These are phyloP conservation scores for Amanita subjunquillea DNA, from an alignment of 768 basidiomycete genomes.

Conservation along the genomic window DNA sequence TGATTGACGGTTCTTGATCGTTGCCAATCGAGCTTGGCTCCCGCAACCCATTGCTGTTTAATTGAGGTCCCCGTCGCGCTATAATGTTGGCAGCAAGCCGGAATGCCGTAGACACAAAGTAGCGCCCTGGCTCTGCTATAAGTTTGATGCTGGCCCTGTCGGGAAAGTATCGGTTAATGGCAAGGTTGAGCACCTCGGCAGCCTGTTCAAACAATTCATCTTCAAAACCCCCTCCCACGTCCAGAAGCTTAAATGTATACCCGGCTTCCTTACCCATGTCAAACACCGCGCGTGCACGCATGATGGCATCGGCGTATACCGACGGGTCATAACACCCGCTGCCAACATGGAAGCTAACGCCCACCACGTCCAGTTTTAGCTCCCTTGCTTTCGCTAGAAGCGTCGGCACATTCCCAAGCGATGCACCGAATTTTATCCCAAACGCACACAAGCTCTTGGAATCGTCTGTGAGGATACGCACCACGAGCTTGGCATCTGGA, in stretches of 20 bases:
- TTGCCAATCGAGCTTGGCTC: not conserved
- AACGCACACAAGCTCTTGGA: slow-evolving; percentile 89
- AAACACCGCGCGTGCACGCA: slow-evolving; percentile 74
- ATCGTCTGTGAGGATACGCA: slow-evolving; percentile 98
- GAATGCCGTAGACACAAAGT: slow-evolving; percentile 89
- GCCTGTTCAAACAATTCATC: slow-evolving; percentile 76
- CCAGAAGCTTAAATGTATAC: slow-evolving; percentile 75
- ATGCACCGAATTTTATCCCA: slow-evolving; percentile 94
- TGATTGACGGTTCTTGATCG: slow-evolving; percentile 42
- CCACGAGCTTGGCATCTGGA: slow-evolving; percentile 75
- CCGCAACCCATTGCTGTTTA: not conserved
- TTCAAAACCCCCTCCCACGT: slow-evolving; percentile 97
- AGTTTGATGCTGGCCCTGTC: slow-evolving; percentile 58
- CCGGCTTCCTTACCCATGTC: slow-evolving; percentile 79
- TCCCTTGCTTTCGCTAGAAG: slow-evolving; percentile 74
- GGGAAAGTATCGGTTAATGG: slow-evolving; percentile 77
- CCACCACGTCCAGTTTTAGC: slow-evolving; percentile 77
- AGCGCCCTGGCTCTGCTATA: slow-evolving; percentile 94
- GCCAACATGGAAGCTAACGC: slow-evolving; percentile 97
- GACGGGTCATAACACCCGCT: slow-evolving; percentile 91
- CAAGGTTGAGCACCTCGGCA: slow-evolving; percentile 55
- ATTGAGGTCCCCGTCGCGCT: slow-evolving; percentile 28
- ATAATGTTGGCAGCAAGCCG: slow-evolving; percentile 90
- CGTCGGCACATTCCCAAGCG: slow-evolving; percentile 66
- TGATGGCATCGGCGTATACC: slow-evolving; percentile 84